These are phyloP conservation scores for Botrytis deweyae DNA, from an alignment of 2,329 filamentous ascomycete species.

Conservation along the genomic window DNA sequence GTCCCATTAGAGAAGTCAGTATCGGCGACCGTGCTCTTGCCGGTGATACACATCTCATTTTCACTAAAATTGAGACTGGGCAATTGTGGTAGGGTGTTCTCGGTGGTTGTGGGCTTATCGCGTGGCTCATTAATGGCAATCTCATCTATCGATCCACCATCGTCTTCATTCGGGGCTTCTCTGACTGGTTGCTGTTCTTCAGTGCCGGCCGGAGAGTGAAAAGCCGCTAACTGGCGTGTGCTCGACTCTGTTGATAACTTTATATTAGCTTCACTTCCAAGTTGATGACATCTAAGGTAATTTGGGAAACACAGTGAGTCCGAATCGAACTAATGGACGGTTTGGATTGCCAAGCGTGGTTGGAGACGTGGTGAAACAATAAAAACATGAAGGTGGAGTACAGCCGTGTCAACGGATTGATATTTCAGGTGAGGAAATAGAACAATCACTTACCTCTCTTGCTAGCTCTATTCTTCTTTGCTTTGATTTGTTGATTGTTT, in stretches of 20 bases:
- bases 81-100: slow-evolving; percentile 2
- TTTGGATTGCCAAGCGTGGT: neutral
- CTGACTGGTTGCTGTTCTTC: neutral
- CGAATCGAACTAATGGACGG: too few species aligned
- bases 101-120: neutral
- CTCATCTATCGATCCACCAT: neutral
- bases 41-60: neutral
- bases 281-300: neutral
- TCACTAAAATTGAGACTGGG: slow-evolving; percentile 16
- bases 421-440: slow-evolving; percentile 8
- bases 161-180: neutral
- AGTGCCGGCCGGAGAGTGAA: neutral
- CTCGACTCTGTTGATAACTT: neutral
- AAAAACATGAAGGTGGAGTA: neutral
- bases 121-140: neutral
- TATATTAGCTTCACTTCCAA: slow-evolving; percentile 7
- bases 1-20: neutral
- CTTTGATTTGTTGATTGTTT: slow-evolving; percentile 23
- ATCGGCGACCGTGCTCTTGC: neutral
- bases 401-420: neutral
- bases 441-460: slow-evolving; percentile 1
- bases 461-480: slow-evolving; percentile 12
- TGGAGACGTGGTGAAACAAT: neutral
- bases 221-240: neutral
- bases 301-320: too few species aligned